phyloP scores from a whole-genome alignment of 1,284 basidiomycete species.

The Trametes hirsuta region DNA sequence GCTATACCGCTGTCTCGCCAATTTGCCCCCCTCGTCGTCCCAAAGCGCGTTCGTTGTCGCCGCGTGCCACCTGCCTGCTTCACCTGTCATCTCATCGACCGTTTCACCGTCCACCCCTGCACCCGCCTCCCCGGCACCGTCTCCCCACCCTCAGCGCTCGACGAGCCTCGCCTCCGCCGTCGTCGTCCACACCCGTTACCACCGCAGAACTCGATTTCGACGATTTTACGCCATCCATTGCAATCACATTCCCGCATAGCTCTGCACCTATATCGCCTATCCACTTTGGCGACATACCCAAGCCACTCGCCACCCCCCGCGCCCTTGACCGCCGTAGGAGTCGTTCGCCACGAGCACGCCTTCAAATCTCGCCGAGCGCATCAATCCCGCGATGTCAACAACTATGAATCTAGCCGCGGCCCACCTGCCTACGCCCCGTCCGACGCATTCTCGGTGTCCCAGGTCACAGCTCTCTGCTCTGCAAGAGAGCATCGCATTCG shows the following conservation, averaged over 20 bases:
- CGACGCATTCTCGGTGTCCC: conserved; percentile 26
- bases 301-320: conserved; percentile 18
- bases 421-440: conserved; percentile 24
- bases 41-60: conserved; percentile 27
- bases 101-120: conserved; percentile 13
- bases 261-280: conserved; percentile 8
- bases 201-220: conserved; percentile 25
- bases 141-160: conserved; percentile 15
- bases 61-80: conserved; percentile 20
- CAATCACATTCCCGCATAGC: neutral
- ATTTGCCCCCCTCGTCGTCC: conserved; percentile 32
- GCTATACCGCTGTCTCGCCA: conserved; percentile 41
- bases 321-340: conserved; percentile 13
- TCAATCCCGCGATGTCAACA: conserved; percentile 32
- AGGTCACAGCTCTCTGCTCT: conserved; percentile 17
- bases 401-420: conserved; percentile 19
- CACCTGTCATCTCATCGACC: conserved; percentile 17
- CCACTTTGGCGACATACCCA: conserved; percentile 15
- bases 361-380: conserved; percentile 27
- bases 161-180: conserved; percentile 28
- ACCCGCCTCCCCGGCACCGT: conserved; percentile 4
- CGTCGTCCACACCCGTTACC: conserved; percentile 29
- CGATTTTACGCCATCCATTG: conserved; percentile 7
- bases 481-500: conserved; percentile 15
- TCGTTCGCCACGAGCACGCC: conserved; percentile 9